Percentiles rank a stretch among this genome's conserved stretches.
Conservation (phyloP, 116 monocot species). For the Cymodocea nodosa region DNA sequence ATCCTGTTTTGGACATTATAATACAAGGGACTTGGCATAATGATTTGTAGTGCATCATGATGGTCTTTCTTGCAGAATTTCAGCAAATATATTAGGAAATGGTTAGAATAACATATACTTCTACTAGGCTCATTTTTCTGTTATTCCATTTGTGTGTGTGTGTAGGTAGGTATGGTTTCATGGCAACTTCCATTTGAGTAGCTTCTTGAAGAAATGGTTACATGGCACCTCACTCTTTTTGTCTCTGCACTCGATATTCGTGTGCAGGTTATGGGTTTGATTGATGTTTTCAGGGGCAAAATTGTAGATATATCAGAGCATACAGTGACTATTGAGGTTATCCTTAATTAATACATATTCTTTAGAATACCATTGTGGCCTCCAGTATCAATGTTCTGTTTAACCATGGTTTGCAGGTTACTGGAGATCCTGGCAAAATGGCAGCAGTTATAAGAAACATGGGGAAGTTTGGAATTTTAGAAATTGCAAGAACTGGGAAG, state of each 20-base stretch:
- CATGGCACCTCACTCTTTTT: background rate
- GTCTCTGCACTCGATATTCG: background rate
- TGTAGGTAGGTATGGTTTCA: too few relatives aligned
- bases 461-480: slow-evolving; percentile 82
- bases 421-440: slow-evolving; percentile 99
- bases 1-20: too few relatives aligned
- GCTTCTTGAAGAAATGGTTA: background rate
- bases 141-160: too few relatives aligned
- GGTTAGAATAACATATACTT: too few relatives aligned
- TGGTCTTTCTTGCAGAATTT: too few relatives aligned
- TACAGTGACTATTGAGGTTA: slow-evolving; percentile 75
- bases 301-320: slow-evolving; percentile 84
- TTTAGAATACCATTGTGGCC: background rate
- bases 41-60: too few relatives aligned
- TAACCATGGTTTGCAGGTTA: slow-evolving; percentile 41
- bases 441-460: slow-evolving; percentile 71
- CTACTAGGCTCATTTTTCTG: background rate
- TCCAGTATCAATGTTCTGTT: background rate
- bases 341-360: background rate
- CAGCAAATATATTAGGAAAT: too few relatives aligned
- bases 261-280: slow-evolving; percentile 76
- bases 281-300: slow-evolving; percentile 92
- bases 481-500: slow-evolving; percentile 97
- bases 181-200: too few relatives aligned
- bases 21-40: too few relatives aligned